A percentile compares a stretch with the other conserved stretches of the same genome.
Evolutionary conservation across 495 filamentous ascomycete species (phyloP).

Genomic region (Neurospora sp.): DNA sequence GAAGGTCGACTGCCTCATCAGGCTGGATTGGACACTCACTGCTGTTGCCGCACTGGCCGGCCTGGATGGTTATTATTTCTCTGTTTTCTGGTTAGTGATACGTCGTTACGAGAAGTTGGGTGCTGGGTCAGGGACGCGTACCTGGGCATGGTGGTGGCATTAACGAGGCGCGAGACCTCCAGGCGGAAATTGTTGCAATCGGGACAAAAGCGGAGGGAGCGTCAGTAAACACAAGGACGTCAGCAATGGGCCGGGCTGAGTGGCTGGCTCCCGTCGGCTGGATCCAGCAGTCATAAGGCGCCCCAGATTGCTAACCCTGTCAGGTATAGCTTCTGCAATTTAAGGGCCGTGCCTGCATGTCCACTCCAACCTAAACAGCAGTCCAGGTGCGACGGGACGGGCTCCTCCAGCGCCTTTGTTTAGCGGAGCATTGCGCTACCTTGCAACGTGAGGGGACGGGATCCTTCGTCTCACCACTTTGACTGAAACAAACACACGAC

Average conservation of each 20-base stretch:
- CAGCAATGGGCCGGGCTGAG: background rate
- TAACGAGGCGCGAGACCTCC: background rate
- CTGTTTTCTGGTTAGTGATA: slow-evolving; percentile 33
- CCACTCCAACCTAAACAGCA: background rate
- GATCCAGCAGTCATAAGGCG: background rate
- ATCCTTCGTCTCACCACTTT: background rate
- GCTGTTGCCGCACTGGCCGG: slow-evolving; percentile 98
- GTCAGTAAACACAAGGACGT: background rate
- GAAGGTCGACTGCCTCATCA: background rate
- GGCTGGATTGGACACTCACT: slow-evolving; percentile 46
- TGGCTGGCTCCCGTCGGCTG: background rate
- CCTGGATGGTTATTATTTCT: slow-evolving; percentile 98
- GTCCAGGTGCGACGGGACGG: background rate
- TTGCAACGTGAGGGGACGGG: background rate
- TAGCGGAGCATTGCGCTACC: background rate
- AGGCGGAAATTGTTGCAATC: background rate
- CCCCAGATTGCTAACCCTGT: background rate
- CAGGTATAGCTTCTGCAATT: background rate
- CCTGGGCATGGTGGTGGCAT: slow-evolving; percentile 42
- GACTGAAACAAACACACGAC: background rate
- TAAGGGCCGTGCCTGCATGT: background rate
- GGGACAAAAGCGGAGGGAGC: background rate
- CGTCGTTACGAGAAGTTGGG: background rate
- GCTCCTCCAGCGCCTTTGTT: background rate
- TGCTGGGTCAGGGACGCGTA: slow-evolving; percentile 10